phyloP scores from a whole-genome alignment of 305 asterid species.

The Withania somnifera region DNA sequence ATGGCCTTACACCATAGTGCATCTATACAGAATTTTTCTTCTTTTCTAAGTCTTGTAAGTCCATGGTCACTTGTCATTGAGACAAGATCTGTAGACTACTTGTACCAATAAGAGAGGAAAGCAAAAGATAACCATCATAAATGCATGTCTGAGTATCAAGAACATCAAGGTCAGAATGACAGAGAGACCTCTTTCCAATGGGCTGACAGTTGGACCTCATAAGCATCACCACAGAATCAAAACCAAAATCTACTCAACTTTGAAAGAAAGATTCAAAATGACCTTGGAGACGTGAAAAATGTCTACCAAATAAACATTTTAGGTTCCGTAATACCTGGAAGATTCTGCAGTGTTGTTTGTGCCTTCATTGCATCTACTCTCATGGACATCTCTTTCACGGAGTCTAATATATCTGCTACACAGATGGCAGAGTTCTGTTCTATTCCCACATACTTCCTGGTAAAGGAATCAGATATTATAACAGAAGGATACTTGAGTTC shows the following conservation, averaged over 20 bases:
- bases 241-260: background rate
- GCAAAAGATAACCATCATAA: background rate
- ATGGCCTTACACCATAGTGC: background rate
- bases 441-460: slow-evolving; percentile 94
- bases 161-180: background rate
- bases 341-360: slow-evolving; percentile 46
- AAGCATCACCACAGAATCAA: background rate
- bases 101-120: background rate
- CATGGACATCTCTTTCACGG: slow-evolving; percentile 73
- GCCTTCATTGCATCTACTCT: slow-evolving; percentile 51
- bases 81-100: background rate
- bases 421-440: slow-evolving; percentile 70
- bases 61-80: too few species aligned
- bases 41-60: too few species aligned
- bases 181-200: background rate
- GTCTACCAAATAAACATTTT: background rate
- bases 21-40: background rate
- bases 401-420: slow-evolving; percentile 84
- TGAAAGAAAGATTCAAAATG: background rate
- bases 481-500: background rate
- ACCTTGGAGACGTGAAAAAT: background rate
- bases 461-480: background rate
- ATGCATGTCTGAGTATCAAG: background rate
- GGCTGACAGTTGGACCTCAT: background rate
- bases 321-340: slow-evolving; percentile 48